Evolutionary conservation across 116 monocot species (phyloP).

Genomic region (Iris pallida): DNA sequence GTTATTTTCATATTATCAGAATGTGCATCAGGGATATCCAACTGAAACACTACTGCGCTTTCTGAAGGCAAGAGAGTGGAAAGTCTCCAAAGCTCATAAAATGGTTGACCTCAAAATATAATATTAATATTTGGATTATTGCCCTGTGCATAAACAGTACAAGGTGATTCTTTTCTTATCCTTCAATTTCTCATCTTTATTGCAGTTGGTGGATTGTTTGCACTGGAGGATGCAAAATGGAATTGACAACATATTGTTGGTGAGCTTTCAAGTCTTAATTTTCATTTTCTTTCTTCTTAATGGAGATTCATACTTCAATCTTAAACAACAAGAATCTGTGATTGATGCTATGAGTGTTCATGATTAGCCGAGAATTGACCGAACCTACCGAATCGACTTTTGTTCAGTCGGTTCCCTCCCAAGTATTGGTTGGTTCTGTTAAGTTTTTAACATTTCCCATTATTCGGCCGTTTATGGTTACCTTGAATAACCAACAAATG

Average conservation of each 20-base stretch:
- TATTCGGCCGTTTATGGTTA: too few species aligned
- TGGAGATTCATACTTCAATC: not conserved
- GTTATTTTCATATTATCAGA: conserved; percentile 41
- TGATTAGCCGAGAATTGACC: too few species aligned
- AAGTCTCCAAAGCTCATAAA: conserved; percentile 65
- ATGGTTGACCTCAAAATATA: conserved; percentile 36
- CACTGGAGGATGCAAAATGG: conserved; percentile 91
- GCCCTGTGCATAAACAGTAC: not conserved
- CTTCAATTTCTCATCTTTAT: conserved; percentile 3
- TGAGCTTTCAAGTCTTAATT: conserved; percentile 29
- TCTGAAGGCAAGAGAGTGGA: conserved; percentile 78
- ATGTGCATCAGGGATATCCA: conserved; percentile 73
- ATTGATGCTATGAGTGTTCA: not conserved
- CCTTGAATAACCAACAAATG: too few species aligned
- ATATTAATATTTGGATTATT: conserved; percentile 1
- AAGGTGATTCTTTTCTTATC: not conserved
- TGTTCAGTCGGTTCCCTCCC: too few species aligned
- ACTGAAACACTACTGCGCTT: conserved; percentile 60
- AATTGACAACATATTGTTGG: conserved; percentile 71
- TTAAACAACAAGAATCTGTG: not conserved
- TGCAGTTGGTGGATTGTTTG: conserved; percentile 81
- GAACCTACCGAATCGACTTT: too few species aligned
- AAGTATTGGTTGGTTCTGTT: too few species aligned
- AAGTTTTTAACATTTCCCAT: too few species aligned
- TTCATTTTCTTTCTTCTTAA: not conserved